A percentile compares a stretch with the other conserved stretches of the same genome.
phyloP scores from a whole-genome alignment of 2,329 filamentous ascomycete species.

The Nothopassalora personata region DNA sequence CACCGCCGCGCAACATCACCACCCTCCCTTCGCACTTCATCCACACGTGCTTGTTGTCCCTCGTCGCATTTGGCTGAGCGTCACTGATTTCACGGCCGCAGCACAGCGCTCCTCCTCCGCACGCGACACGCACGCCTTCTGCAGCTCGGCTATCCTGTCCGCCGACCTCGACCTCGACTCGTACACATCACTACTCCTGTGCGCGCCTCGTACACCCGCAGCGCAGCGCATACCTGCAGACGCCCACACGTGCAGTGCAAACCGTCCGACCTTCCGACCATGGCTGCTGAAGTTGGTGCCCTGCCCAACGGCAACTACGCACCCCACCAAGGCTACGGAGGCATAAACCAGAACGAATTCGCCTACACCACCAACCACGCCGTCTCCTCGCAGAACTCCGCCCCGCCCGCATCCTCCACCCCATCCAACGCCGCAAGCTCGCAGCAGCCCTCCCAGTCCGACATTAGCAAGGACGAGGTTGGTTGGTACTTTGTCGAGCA shows the following conservation, averaged over 20 bases:
- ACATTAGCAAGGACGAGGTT: conserved; percentile 80
- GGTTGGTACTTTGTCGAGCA: conserved; percentile 99
- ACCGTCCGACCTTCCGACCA: conserved; percentile 18
- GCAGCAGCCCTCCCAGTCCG: conserved; percentile 24
- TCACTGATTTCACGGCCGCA: neutral
- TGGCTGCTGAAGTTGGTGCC: conserved; percentile 37
- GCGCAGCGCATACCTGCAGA: neutral
- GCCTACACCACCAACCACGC: conserved; percentile 31
- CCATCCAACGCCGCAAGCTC: conserved; percentile 20
- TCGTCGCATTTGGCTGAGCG: neutral
- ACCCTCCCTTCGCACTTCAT: neutral
- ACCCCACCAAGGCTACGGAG: conserved; percentile 37
- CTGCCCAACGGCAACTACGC: conserved; percentile 48
- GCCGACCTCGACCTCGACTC: neutral
- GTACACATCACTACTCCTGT: neutral
- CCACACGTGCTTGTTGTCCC: neutral
- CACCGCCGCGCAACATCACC: neutral
- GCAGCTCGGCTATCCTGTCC: neutral
- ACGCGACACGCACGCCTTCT: neutral
- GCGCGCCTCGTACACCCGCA: neutral
- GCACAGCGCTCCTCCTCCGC: neutral
- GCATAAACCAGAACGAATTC: conserved; percentile 30
- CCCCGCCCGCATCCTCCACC: conserved; percentile 21
- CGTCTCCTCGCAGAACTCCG: conserved; percentile 19
- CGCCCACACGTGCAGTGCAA: neutral